phyloP scores from a whole-genome alignment of 176 grass and related monocot species.

The Coix lacrymajobi region DNA sequence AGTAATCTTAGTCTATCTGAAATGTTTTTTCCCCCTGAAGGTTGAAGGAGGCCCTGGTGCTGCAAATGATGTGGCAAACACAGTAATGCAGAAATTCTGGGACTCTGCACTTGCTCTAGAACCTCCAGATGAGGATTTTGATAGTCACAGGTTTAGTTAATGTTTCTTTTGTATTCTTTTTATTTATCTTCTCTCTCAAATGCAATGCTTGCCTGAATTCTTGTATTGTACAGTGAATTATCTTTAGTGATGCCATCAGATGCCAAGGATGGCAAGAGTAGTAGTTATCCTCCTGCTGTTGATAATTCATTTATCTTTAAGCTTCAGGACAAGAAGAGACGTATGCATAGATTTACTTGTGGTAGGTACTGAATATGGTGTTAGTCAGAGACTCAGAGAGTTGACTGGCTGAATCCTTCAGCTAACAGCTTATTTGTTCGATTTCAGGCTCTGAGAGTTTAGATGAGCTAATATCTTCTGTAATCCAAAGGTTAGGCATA shows the following conservation, averaged over 20 bases:
- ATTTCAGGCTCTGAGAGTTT: slow-evolving; percentile 60
- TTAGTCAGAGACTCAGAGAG: slow-evolving; percentile 6
- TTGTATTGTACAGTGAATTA: slow-evolving; percentile 52
- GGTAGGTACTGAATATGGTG: slow-evolving; percentile 46
- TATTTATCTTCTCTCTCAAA: not conserved
- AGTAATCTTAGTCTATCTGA: not conserved
- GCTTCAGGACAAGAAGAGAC: slow-evolving; percentile 64
- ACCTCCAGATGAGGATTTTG: slow-evolving; percentile 60
- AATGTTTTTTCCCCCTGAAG: slow-evolving; percentile 32
- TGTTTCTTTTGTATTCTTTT: slow-evolving; percentile 6
- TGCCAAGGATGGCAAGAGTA: slow-evolving; percentile 46
- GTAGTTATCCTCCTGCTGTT: slow-evolving; percentile 57
- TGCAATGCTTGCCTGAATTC: slow-evolving; percentile 1
- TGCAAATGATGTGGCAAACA: slow-evolving; percentile 75
- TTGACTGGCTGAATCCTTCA: not conserved
- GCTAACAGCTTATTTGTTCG: slow-evolving; percentile 23
- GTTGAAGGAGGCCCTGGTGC: slow-evolving; percentile 66
- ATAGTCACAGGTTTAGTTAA: slow-evolving; percentile 64
- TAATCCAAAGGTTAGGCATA: slow-evolving; percentile 54
- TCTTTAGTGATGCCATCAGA: slow-evolving; percentile 76
- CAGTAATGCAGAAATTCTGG: slow-evolving; percentile 93
- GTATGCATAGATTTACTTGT: slow-evolving; percentile 86
- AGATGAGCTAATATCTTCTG: slow-evolving; percentile 55
- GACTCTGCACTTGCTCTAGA: slow-evolving; percentile 93
- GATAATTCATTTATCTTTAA: slow-evolving; percentile 82